Base-by-base conservation (phyloP, 352 stramenopile species). In the Phytopythium ostracodes region DNA sequence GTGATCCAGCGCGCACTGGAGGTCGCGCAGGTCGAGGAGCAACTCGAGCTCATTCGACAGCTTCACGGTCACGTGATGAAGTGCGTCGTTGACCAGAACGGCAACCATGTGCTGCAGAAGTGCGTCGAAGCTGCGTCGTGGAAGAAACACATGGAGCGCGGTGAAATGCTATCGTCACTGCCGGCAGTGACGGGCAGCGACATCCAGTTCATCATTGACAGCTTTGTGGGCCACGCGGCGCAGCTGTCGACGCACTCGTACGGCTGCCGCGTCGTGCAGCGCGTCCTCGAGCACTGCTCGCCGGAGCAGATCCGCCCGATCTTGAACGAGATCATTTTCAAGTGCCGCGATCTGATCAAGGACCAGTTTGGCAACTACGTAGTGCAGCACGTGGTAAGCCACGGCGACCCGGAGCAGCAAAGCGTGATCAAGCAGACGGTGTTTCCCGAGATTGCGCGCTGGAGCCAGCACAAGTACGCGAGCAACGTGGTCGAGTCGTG, bases 331-430 rank as follows among this genome's bases (percentile, higher is more conserved):
- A 98, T 99, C 58, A 88, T 96, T 22, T 80, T 80, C 64, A 89
- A 90, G 58, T 97, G 87, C 62, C 81, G 76, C n/a, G 84, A 91
- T 22, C 71, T 96, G 40, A 84, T 94, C 31, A 91, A 93, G 76
- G 96, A 99, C 71, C 96, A 99, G 70, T 99, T 99, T 73, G 97
- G 97, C 12, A 99, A 99, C 77, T 99, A 99, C 67, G 97, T 99
- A 9, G 98, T 99, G 61, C 98, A 99, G 71, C 96, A 99, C 65
- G 93, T 99, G 18, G 91, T 99, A 56, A 87, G 96, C 59, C 96
- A 98, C 66, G 96, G 97, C 40, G 84, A 96, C 42, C 68, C 68
- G 4, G 70, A 90, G n/a, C 84, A 98, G 52, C 80, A 84, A 24
- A 67, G 81, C 35, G 73, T 89, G 18, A 74, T 98, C 20, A 95